Base-by-base conservation (phyloP, 2,329 filamentous ascomycete genomes). In the Annulohypoxylon truncatum region DNA sequence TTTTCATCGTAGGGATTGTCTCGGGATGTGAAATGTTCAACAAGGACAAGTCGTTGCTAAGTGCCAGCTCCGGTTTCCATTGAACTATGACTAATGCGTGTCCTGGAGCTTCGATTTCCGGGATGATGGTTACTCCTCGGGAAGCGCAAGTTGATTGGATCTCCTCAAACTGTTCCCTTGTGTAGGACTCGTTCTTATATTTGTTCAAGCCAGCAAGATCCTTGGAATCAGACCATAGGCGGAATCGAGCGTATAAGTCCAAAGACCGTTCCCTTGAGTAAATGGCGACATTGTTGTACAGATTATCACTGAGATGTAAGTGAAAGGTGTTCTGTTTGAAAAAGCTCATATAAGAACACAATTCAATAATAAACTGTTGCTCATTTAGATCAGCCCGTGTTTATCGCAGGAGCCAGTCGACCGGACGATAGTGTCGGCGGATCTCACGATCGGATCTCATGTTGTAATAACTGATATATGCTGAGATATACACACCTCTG, bases 321-420 rank as follows among this genome's bases (percentile, higher is more conserved):
- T 89, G 87, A 55, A 89, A 84, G 0, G 82, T 82, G 66, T 87
- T 88, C 67, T 88, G 82, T 71, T 89, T 89, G 77, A 87, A 89
- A 72, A 85, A 88, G 26, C 85, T 88, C 66, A 87, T 83, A 73
- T 88, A 89, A 0, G 82, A 81, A 74, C 87, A 89, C 67, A 89
- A 77, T n/a, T 88, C 85, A 40, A 81, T 79, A 13, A 89, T 71
- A 66, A 87, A 88, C 12, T 76, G n/a, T 50, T 67, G 2, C 2
- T 2, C 9, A 12, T 35, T 40, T 8, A n/a, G 7, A 53, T 63
- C 20, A 69, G 57, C 22, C 42, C 44, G 10, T 3, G 33, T 4
- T 8, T n/a, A 29, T 9, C 15, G 15, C 3, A 4, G 13, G 15
- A 31, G 22, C 8, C 28, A n/a, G 13, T 31, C 18, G 22, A 35